Conservation (phyloP, 495 filamentous ascomycete genomes). For the Daldinia bambusicola region DNA sequence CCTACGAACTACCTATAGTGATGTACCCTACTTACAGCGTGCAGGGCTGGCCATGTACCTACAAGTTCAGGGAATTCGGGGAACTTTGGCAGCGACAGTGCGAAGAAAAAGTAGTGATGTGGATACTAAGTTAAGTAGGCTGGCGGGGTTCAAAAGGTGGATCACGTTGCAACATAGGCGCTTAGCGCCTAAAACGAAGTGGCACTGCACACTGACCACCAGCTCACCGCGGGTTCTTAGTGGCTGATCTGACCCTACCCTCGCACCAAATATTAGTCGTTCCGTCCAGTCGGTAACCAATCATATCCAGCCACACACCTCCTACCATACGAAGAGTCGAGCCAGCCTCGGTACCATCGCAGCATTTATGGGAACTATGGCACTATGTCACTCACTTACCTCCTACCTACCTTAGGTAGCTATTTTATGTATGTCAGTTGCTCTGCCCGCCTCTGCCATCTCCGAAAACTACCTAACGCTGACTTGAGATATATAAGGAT, state of each 20-base stretch:
- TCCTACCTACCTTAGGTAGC: too few species aligned
- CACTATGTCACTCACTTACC: too few species aligned
- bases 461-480: constrained; percentile 29
- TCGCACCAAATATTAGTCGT: constrained; percentile 28
- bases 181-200: constrained; percentile 42
- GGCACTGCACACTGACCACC: constrained; percentile 36
- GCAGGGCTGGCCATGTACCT: constrained; percentile 22
- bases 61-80: constrained; percentile 15
- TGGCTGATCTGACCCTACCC: constrained; percentile 26
- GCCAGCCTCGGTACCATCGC: constrained; percentile 39
- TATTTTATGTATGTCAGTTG: background rate
- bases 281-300: constrained; percentile 44
- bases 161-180: constrained; percentile 31
- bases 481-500: constrained; percentile 23
- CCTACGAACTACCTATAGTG: constrained; percentile 11
- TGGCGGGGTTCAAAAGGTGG: constrained; percentile 29
- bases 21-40: background rate
- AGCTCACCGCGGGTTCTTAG: constrained; percentile 21
- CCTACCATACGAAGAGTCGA: constrained; percentile 21
- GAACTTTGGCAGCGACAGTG: constrained; percentile 23
- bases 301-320: constrained; percentile 35
- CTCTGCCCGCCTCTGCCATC: constrained; percentile 14
- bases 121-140: constrained; percentile 32
- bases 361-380: constrained; percentile 20
- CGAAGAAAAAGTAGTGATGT: constrained; percentile 25